A percentile compares a stretch with the other conserved stretches of the same genome.
phyloP scores from a whole-genome alignment of 257 asterid genomes.

The Penstemon barbatus region DNA sequence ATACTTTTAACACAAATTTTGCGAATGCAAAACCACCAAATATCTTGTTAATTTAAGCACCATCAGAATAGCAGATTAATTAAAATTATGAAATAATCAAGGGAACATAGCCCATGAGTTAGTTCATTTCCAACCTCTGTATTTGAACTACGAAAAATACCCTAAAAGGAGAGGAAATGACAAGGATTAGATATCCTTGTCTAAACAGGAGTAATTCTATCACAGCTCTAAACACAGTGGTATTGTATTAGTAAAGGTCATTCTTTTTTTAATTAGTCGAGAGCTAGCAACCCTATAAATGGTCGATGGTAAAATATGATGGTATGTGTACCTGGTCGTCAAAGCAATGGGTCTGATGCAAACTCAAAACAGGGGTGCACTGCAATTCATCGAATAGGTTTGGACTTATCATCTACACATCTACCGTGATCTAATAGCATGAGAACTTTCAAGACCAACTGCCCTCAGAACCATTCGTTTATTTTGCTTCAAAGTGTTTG shows the following conservation, averaged over 20 bases:
- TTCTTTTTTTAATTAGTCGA: too few relatives aligned
- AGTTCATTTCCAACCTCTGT: slow-evolving; percentile 6
- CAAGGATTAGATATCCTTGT: not conserved
- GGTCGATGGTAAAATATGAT: too few relatives aligned
- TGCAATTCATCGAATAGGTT: too few relatives aligned
- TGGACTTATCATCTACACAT: not conserved
- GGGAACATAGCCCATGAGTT: not conserved
- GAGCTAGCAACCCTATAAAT: too few relatives aligned
- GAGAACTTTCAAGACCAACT: not conserved
- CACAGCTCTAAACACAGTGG: slow-evolving; percentile 5
- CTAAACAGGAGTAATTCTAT: not conserved
- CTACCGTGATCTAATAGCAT: slow-evolving; percentile 2
- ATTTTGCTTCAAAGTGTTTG: not conserved
- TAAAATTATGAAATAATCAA: not conserved
- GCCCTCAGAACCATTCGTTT: not conserved
- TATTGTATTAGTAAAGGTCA: not conserved
- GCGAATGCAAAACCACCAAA: not conserved
- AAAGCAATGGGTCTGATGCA: too few relatives aligned
- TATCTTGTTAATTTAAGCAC: not conserved
- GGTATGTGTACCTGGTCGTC: too few relatives aligned
- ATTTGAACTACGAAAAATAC: not conserved
- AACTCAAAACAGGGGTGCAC: too few relatives aligned
- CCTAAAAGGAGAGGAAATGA: not conserved
- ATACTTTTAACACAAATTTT: not conserved
- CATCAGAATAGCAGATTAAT: not conserved